These are phyloP conservation scores for Amaranthus palmeri DNA, from an alignment of 148 eudicot genomes.

Conservation along the genomic window DNA sequence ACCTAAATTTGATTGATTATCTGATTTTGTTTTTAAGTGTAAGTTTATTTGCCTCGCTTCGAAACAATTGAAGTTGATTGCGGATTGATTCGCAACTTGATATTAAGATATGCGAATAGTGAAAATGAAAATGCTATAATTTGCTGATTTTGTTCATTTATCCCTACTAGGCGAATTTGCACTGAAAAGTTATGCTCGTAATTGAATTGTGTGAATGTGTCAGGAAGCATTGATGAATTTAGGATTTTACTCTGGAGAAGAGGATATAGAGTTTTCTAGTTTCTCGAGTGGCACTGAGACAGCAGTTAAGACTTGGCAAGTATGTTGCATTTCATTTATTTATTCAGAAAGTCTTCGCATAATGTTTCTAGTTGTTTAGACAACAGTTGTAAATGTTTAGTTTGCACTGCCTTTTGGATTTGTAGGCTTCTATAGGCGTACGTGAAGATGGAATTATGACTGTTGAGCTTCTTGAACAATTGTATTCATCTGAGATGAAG, in stretches of 20 bases:
- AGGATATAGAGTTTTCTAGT: constrained; percentile 78
- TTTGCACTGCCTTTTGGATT: constrained; percentile 15
- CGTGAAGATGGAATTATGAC: constrained; percentile 83
- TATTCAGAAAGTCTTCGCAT: background rate
- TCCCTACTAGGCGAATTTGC: too few relatives aligned
- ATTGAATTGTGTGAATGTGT: background rate
- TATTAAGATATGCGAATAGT: too few relatives aligned
- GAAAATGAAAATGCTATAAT: too few relatives aligned
- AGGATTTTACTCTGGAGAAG: constrained; percentile 94
- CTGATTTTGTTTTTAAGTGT: background rate
- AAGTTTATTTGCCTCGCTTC: background rate
- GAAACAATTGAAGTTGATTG: too few relatives aligned
- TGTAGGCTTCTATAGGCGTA: constrained; percentile 55
- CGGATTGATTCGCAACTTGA: too few relatives aligned
- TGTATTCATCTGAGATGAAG: constrained; percentile 31
- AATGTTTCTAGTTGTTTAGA: background rate
- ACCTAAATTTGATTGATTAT: background rate
- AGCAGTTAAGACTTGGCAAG: constrained; percentile 99
- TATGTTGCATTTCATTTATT: constrained; percentile 31
- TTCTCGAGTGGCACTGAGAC: constrained; percentile 76
- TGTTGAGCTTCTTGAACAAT: constrained; percentile 54
- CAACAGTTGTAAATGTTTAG: background rate
- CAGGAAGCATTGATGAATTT: constrained; percentile 78
- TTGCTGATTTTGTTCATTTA: background rate
- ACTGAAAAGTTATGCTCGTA: too few relatives aligned